phyloP scores from a whole-genome alignment of 2,329 filamentous ascomycete species.

The Ambrosiella beaveri region DNA sequence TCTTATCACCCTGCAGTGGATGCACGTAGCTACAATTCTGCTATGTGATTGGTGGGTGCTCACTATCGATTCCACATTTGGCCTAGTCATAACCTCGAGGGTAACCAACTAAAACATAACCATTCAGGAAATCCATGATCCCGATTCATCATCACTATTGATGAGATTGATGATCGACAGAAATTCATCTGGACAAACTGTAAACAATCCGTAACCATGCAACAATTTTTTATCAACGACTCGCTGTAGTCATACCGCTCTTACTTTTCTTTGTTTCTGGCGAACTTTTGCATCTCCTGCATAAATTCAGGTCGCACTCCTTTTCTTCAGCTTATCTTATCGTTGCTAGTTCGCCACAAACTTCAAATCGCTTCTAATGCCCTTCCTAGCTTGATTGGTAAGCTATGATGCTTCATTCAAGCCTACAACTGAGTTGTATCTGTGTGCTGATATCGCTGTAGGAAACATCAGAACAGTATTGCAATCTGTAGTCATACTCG shows the following conservation, averaged over 20 bases:
- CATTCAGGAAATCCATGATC: neutral
- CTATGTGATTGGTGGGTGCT: no score
- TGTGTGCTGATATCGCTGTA: no score
- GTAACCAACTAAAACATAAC: neutral
- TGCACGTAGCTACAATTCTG: no score
- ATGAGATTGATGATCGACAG: neutral
- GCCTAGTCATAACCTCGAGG: neutral
- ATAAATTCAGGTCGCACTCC: neutral
- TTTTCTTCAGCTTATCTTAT: constrained; percentile 6
- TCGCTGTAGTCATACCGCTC: neutral
- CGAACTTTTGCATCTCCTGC: neutral
- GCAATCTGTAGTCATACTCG: neutral
- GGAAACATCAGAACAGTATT: neutral
- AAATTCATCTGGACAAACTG: neutral
- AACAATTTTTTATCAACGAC: neutral
- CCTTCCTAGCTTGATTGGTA: neutral
- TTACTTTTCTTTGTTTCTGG: neutral
- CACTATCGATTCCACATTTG: no score
- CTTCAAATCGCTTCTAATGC: no score
- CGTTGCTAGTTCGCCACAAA: neutral
- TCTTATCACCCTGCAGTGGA: no score
- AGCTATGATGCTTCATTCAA: neutral
- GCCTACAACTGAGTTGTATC: neutral
- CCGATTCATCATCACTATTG: neutral
- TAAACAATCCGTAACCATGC: neutral